phyloP scores from a whole-genome alignment of 257 asterid genomes.

The Eucommia ulmoides region DNA sequence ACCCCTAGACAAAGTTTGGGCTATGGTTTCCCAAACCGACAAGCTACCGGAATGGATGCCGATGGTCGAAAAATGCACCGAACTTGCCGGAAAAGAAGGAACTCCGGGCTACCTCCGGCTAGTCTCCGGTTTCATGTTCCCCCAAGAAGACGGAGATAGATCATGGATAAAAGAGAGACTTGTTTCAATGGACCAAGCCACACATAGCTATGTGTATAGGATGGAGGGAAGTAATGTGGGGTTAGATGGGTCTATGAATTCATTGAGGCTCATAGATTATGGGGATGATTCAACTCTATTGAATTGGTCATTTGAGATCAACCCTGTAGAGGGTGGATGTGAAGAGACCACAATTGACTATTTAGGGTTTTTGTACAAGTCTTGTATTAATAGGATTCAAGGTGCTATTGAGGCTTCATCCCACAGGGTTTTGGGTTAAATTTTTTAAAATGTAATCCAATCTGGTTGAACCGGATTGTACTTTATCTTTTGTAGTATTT shows the following conservation, averaged over 20 bases:
- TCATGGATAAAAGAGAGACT: slow-evolving; percentile 70
- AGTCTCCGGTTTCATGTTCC: slow-evolving; percentile 73
- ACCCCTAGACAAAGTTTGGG: slow-evolving; percentile 37
- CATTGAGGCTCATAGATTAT: slow-evolving; percentile 30
- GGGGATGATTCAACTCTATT: slow-evolving; percentile 39
- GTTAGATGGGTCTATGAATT: slow-evolving; percentile 48
- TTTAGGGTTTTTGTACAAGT: slow-evolving; percentile 46
- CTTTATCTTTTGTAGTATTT: too few species aligned
- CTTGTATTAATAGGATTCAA: slow-evolving; percentile 40
- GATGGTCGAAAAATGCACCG: slow-evolving; percentile 47
- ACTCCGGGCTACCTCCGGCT: slow-evolving; percentile 38
- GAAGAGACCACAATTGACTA: slow-evolving; percentile 43
- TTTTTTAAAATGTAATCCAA: too few species aligned
- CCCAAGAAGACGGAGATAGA: slow-evolving; percentile 49
- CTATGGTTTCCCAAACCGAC: slow-evolving; percentile 31
- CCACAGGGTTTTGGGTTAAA: too few species aligned
- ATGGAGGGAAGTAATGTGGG: slow-evolving; percentile 68
- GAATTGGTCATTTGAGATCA: slow-evolving; percentile 45
- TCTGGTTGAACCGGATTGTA: too few species aligned
- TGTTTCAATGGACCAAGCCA: slow-evolving; percentile 24
- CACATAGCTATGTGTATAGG: slow-evolving; percentile 24
- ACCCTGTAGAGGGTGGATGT: slow-evolving; percentile 37
- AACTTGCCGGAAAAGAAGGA: slow-evolving; percentile 41
- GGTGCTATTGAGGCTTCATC: slow-evolving; percentile 19
- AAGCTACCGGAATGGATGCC: slow-evolving; percentile 57